A percentile compares a stretch with the other conserved stretches of the same genome.
phyloP scores from a whole-genome alignment of 2,329 filamentous ascomycete species.

The Ascochyta clinopodiicola region DNA sequence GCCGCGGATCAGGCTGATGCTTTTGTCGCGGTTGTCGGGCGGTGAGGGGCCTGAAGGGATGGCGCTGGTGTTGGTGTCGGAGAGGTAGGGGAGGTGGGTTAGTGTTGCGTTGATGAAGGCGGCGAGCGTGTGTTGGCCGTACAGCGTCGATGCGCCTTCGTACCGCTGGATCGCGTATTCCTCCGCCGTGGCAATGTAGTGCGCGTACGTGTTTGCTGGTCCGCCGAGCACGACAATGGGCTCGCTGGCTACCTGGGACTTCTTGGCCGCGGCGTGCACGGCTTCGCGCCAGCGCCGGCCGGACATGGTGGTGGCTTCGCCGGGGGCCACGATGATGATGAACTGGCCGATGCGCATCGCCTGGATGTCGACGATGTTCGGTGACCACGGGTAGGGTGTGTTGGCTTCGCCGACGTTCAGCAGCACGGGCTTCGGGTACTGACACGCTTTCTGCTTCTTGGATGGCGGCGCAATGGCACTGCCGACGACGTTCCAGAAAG shows the following conservation, averaged over 20 bases:
- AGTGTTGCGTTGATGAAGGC: conserved; percentile 88
- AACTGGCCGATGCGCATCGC: conserved; percentile 83
- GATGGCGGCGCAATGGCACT: conserved; percentile 74
- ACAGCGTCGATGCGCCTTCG: conserved; percentile 92
- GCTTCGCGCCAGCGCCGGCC: conserved; percentile 80
- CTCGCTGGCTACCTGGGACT: conserved; percentile 24
- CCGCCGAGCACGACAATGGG: conserved; percentile 81
- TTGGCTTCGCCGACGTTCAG: conserved; percentile 86
- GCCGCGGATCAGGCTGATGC: conserved; percentile 78
- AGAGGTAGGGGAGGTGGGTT: conserved; percentile 72
- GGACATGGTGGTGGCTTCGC: conserved; percentile 91
- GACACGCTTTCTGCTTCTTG: conserved; percentile 74
- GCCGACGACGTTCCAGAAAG: conserved; percentile 80
- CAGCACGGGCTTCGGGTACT: conserved; percentile 81
- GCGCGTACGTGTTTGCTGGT: conserved; percentile 88
- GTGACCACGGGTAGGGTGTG: conserved; percentile 82
- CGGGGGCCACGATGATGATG: conserved; percentile 81
- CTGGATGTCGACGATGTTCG: conserved; percentile 91
- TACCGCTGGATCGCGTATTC: conserved; percentile 88
- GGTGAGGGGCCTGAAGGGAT: conserved; percentile 66
- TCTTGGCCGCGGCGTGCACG: conserved; percentile 36
- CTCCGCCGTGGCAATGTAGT: conserved; percentile 80
- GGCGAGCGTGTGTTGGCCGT: conserved; percentile 79
- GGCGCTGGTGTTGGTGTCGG: conserved; percentile 42
- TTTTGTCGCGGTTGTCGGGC: conserved; percentile 78